Evolutionary conservation across 257 asterid species (phyloP).

Genomic region (Solanum paucissectum): DNA sequence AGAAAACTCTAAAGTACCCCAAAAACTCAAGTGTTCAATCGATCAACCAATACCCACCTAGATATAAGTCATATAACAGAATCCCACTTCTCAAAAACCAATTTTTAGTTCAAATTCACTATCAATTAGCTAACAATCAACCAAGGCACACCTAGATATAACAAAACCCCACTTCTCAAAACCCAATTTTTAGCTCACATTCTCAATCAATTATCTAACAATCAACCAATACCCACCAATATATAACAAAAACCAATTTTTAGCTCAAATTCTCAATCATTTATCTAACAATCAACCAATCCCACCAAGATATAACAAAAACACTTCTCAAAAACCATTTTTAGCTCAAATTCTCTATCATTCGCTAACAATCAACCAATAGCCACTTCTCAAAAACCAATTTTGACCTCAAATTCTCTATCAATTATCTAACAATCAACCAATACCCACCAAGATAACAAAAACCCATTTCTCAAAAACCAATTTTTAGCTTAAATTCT

Average conservation of each 20-base stretch:
- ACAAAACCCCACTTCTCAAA: conserved; percentile 24
- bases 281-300: not conserved
- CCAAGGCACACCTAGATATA: not conserved
- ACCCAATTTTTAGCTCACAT: conserved; percentile 15
- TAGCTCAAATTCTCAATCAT: conserved; percentile 2
- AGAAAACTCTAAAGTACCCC: not conserved
- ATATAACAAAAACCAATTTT: conserved; percentile 11
- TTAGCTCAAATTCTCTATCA: conserved; percentile 6
- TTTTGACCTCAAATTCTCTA: conserved; percentile 13
- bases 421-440: not conserved
- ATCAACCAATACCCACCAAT: not conserved
- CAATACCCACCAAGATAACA: not conserved
- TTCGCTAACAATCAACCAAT: not conserved
- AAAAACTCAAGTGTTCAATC: not conserved
- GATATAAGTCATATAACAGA: conserved; percentile 3
- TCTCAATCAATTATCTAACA: not conserved
- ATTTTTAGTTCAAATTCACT: conserved; percentile 13
- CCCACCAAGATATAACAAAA: conserved; percentile 1
- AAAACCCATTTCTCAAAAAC: conserved; percentile 11
- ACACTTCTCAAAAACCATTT: conserved; percentile 22
- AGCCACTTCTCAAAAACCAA: conserved; percentile 23
- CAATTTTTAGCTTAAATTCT: conserved; percentile 7
- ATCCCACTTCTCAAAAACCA: conserved; percentile 26
- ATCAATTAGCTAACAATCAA: not conserved
- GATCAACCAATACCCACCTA: not conserved